Evolutionary conservation across 768 basidiomycete species (phyloP).

Genomic region (Leccinum incarnatum): DNA sequence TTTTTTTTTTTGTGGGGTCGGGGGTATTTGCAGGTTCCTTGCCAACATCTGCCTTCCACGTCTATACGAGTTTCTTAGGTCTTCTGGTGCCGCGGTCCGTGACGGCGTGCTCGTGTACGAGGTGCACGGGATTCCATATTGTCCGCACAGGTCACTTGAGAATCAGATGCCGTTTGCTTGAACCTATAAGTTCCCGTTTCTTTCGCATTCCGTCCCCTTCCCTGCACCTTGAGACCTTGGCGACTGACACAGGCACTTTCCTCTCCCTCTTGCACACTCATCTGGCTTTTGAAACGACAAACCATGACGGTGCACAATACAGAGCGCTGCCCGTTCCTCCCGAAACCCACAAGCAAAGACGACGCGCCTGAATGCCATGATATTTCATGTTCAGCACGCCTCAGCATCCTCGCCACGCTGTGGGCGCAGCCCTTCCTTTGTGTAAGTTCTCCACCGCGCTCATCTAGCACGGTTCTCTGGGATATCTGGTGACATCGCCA

Average conservation of each 20-base stretch:
- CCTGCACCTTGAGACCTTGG: not conserved
- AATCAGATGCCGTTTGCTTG: too few relatives aligned
- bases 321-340: slow-evolving; percentile 31
- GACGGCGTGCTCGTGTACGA: too few relatives aligned
- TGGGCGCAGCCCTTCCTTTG: slow-evolving; percentile 71
- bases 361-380: slow-evolving; percentile 50
- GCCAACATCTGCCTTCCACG: too few relatives aligned
- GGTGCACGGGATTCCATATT: too few relatives aligned
- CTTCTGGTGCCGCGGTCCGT: too few relatives aligned
- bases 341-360: not conserved
- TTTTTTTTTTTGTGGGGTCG: too few relatives aligned
- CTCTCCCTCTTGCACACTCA: not conserved
- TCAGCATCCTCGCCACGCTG: slow-evolving; percentile 64
- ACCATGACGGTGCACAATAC: slow-evolving; percentile 6
- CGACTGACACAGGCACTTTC: too few relatives aligned
- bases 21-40: too few relatives aligned
- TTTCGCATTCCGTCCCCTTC: not conserved
- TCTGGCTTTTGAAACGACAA: not conserved
- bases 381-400: slow-evolving; percentile 52
- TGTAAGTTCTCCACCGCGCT: slow-evolving; percentile 39
- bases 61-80: too few relatives aligned
- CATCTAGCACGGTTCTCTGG: slow-evolving; percentile 59
- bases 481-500: slow-evolving; percentile 56
- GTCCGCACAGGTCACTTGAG: too few relatives aligned
- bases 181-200: not conserved